Percentiles rank a stretch among this genome's conserved stretches.
Conservation (phyloP, 495 filamentous ascomycete species). For the Daldinia decipiens region DNA sequence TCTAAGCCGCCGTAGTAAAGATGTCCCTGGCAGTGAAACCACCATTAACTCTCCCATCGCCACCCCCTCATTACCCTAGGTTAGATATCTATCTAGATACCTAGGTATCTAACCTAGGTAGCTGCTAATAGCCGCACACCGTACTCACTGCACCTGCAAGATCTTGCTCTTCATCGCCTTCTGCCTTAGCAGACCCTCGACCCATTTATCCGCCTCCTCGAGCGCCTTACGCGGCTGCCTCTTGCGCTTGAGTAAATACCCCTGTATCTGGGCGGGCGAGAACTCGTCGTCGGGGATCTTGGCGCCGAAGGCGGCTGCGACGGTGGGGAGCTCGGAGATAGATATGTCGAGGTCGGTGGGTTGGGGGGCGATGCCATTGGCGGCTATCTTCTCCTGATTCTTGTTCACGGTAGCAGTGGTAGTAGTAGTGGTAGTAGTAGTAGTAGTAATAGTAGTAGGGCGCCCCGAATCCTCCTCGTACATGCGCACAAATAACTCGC, state of each 20-base stretch:
- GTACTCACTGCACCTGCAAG: slow-evolving; percentile 49
- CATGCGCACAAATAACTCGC: slow-evolving; percentile 76
- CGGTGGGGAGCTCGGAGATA: slow-evolving; percentile 47
- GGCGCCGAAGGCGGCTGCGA: slow-evolving; percentile 58
- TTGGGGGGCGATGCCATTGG: background rate
- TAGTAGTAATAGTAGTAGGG: background rate
- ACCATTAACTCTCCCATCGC: background rate
- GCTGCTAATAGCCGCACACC: too few species aligned
- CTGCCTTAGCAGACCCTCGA: slow-evolving; percentile 56
- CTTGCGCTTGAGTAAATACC: slow-evolving; percentile 72
- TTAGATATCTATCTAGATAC: background rate
- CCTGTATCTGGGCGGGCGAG: slow-evolving; percentile 77
- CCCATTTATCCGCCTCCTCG: slow-evolving; percentile 66
- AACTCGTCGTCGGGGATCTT: slow-evolving; percentile 62
- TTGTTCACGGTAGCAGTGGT: background rate
- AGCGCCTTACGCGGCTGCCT: slow-evolving; percentile 68
- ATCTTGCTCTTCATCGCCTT: slow-evolving; percentile 56
- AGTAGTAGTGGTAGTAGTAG: background rate
- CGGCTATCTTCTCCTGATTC: background rate
- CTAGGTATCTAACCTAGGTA: background rate
- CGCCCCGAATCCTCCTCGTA: slow-evolving; percentile 61
- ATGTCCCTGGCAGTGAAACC: background rate
- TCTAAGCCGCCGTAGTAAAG: too few species aligned
- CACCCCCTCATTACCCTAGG: background rate
- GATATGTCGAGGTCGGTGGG: background rate